Base-by-base conservation (phyloP, 2,329 filamentous ascomycete species). In the Cercospora sojina region DNA sequence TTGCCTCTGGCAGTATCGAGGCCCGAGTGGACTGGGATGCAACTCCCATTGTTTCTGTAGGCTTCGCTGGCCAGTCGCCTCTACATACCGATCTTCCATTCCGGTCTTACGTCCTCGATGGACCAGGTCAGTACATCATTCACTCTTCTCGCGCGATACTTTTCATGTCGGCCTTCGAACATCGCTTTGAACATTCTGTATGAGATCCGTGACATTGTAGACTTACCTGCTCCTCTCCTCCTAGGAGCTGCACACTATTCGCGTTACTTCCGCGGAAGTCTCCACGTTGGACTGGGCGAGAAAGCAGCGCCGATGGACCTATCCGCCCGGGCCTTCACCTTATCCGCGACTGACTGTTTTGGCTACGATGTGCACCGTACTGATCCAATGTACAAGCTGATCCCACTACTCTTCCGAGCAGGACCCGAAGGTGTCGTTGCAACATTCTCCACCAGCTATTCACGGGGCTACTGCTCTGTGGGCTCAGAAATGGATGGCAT, bases 301-400 rank as follows among this genome's bases (percentile, higher is more conserved):
- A 91, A 91, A 75, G 83, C 87, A 5, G 89, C 88, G 0, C 90
- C 90, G 0, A 91, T 92, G 88, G 86, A 92, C 72, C 81, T 92
- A 1, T 87, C 84, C 0, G 88, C 87, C 32, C 83, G 90, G 0
- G 82, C 85, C 27, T 92, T 91, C 75, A 83, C 84, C 27, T 80
- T 92, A 13, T 87, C 88, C 0, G 88, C 88, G 2, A 91, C 88
- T 0, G 90, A 92, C 76, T 89, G 86, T 41, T 92, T 92, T 71
- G 88, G 90, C 2, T 91, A 92, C 73, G 89, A 92, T 71, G 85
- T 87, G 3, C 87, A 91, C 74, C 84, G 84, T 9, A 90, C 88
- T 2, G 89, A 92, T 75, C 90, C 90, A 0, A 80, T 91, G 62
- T 92, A 92, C 80, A 92, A 92, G 78, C 88, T 91, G 72, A 90